Conservation (phyloP, 495 filamentous ascomycete genomes). For the Penicillium macrosclerotiorum region DNA sequence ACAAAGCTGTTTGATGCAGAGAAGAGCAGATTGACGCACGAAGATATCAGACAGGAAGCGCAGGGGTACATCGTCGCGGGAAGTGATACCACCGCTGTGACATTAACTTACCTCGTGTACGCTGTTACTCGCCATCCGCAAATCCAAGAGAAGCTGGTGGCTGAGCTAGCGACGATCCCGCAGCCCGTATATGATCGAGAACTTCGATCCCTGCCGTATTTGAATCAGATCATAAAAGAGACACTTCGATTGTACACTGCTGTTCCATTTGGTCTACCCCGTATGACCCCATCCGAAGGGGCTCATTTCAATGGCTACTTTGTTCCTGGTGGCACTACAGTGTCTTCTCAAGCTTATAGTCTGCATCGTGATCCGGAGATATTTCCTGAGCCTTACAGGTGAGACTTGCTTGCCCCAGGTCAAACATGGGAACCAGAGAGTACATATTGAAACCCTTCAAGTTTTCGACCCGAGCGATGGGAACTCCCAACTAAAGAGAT, state of each 20-base stretch:
- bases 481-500: constrained; percentile 44
- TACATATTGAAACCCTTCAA: constrained; percentile 5
- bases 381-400: constrained; percentile 30
- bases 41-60: constrained; percentile 43
- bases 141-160: constrained; percentile 36
- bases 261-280: constrained; percentile 41
- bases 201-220: constrained; percentile 37
- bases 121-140: constrained; percentile 28
- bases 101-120: constrained; percentile 42
- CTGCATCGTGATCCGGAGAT: constrained; percentile 37
- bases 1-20: constrained; percentile 43
- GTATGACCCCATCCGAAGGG: constrained; percentile 33
- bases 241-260: constrained; percentile 54
- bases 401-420: background rate
- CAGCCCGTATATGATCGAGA: constrained; percentile 34
- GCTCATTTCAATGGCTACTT: constrained; percentile 24
- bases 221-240: constrained; percentile 45
- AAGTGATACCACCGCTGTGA: constrained; percentile 48
- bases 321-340: constrained; percentile 30
- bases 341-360: constrained; percentile 43
- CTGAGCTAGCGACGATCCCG: constrained; percentile 38
- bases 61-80: constrained; percentile 51
- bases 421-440: background rate
- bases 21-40: constrained; percentile 31
- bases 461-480: constrained; percentile 46